Percentiles rank a stretch among this genome's conserved stretches.
These are phyloP conservation scores for Dioscorea zingiberensis DNA, from an alignment of 106 monocot species.

Conservation along the genomic window DNA sequence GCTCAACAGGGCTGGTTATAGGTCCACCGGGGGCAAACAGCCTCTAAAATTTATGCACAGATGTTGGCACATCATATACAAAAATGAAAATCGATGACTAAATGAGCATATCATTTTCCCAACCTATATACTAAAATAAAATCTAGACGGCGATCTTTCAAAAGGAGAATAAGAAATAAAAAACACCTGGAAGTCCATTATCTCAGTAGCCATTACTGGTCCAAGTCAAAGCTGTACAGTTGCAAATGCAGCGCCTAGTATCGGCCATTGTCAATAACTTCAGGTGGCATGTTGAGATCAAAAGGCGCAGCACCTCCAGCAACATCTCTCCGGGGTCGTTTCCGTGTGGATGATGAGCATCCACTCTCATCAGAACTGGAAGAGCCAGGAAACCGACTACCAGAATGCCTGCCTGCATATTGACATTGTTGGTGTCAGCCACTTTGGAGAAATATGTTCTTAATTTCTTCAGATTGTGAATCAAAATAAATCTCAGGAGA, in stretches of 20 bases:
- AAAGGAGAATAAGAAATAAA: no score
- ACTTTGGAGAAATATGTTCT: not conserved
- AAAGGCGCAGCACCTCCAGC: not conserved
- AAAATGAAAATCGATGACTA: no score
- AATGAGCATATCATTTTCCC: no score
- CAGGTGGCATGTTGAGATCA: not conserved
- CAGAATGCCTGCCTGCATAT: not conserved
- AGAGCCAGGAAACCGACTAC: not conserved
- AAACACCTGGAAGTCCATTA: slow-evolving; percentile 5
- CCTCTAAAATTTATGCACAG: no score
- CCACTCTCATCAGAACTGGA: slow-evolving; percentile 1
- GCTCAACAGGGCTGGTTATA: no score
- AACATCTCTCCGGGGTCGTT: not conserved
- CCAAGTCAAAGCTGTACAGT: not conserved
- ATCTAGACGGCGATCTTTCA: no score
- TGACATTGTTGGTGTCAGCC: not conserved
- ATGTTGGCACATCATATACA: no score
- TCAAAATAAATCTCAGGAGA: no score
- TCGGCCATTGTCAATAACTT: not conserved
- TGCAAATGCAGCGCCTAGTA: not conserved
- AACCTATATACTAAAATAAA: no score
- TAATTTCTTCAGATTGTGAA: not conserved
- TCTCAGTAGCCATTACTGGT: not conserved
- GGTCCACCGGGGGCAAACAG: no score
- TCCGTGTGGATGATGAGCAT: not conserved